Evolutionary conservation across 192 early-diverging fungal species (phyloP).

Genomic region (Mortierella antarctica): DNA sequence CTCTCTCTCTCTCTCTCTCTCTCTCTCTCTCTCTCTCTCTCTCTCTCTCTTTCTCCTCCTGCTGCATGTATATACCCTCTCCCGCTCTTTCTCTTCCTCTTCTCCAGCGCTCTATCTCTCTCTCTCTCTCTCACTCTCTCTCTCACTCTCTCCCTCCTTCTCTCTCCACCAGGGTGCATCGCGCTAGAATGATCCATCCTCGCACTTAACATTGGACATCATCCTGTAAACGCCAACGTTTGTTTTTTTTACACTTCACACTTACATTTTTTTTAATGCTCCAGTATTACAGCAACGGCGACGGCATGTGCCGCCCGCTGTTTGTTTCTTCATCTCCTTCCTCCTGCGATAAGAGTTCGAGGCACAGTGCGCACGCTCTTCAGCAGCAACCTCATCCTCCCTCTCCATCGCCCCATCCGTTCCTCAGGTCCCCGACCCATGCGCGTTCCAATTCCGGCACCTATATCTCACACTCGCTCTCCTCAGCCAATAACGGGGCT

Average conservation of each 20-base stretch:
- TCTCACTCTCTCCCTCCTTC: too few species aligned
- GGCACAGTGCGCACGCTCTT: background rate
- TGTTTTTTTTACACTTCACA: background rate
- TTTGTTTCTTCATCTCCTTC: background rate
- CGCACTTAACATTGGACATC: too few species aligned
- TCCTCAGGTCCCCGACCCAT: conserved; percentile 40
- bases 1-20: background rate
- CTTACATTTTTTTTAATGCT: background rate
- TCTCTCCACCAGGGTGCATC: background rate
- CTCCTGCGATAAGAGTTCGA: background rate
- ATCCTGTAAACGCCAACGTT: too few species aligned
- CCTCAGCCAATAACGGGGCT: background rate
- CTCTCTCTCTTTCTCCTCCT: conserved; percentile 3
- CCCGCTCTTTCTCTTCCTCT: background rate
- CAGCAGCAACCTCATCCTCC: conserved; percentile 3
- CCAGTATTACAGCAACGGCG: background rate
- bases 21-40: background rate
- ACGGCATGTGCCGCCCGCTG: background rate
- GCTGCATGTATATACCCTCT: background rate
- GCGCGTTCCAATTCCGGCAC: conserved; percentile 34
- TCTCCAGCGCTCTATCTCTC: background rate
- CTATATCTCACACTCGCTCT: background rate
- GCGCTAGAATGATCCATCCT: background rate
- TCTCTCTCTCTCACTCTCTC: background rate
- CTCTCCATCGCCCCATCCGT: conserved; percentile 1